Base-by-base conservation (phyloP, 768 basidiomycete species). In the Suillus plorans region DNA sequence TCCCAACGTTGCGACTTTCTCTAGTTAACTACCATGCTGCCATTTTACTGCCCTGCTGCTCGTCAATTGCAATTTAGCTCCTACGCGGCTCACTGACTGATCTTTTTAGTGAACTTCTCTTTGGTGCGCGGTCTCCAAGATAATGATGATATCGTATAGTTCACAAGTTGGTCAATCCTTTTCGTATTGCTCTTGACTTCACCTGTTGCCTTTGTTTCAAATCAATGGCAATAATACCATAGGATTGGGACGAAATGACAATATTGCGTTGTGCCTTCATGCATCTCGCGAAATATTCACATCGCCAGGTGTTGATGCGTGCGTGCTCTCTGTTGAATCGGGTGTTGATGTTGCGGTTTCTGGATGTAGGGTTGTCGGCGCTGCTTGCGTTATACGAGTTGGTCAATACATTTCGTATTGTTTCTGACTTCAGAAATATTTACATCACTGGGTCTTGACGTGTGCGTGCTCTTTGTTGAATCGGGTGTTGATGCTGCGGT, bases 381-480 rank as follows among this genome's bases (percentile, higher is more conserved):
- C 31, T 31, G 31, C 31, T 31, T 31, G 31, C 31, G 31, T 31
- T 31, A 31, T 31, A 31, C 31, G 31, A 31, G 36, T 37, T 37
- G 36, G 36, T 37, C 36, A 9, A 10, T 37, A 1, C 9, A 9
- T 37, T 37, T 37, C 10, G 31, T 31, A 37, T 37, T 37, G 36
- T 1, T 37, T 37, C 36, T 37, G 36, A 37, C 36, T 10, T 37
- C 36, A 37, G 41, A 58, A 58, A 58, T 58, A 25, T 41, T 39
- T 22, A 9, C 36, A 57, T 57, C 14, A 41, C 22, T 25, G 14
- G 8, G 39, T 58, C 22, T 58, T 37, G 37, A 34, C 28, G 25
- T 3, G 58, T 59, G 58, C 58, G 58, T 59, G 41, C 10, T 59
- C 39, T 59, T 25, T 42, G 28, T 59, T 42, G 58, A 42, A 42